Base-by-base conservation (phyloP, 108 stramenopile genomes). In the Fistulifera solaris region DNA sequence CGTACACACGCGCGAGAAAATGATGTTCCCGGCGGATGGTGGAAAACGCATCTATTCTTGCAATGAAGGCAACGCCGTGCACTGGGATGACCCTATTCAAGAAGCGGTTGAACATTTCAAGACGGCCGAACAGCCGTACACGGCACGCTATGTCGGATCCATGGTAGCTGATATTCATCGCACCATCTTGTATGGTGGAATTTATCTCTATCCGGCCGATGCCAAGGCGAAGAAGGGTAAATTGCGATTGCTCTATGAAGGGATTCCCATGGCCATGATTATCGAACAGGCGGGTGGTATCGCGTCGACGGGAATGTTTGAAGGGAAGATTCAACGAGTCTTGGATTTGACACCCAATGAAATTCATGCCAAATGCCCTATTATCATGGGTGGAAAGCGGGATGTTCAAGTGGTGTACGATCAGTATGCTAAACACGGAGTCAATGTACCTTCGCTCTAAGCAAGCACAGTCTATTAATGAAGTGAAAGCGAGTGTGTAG, bases 151-250 rank as follows among this genome's bases (percentile, higher is more conserved):
- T 67, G 96, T 98, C 13, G 98, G 98, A 22, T 95, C 94, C 41
- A 99, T 98, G 98, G 97, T 99, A 52, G 91, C 97, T 7, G 98
- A 99, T 57, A 94, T 99, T 50, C 98, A 99, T 79, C 92, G 97
- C 43, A 99, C 99, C 26, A 80, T 99, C 58, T 78, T 98, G 27
- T 99, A 99, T 61, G 96, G 96, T 53, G 99, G 99, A 14, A 93
- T 99, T 57, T 99, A 96, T 72, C 65, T 98, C 39, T 99, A 99
- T 76, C 98, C 98, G 17, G 95, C 96, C 4, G 95, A 97, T 61
- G 84, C 74, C 60, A 95, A 94, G 61, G 77, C 78, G 31, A 86
- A 85, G 21, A 90, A 94, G 67, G 93, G 95, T 61, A 94, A 95
- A 81, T 82, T 95, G 58, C 92, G 97, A 58, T 82, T 97, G 56